Conservation (phyloP, 768 basidiomycete species). For the Russula earlei region DNA sequence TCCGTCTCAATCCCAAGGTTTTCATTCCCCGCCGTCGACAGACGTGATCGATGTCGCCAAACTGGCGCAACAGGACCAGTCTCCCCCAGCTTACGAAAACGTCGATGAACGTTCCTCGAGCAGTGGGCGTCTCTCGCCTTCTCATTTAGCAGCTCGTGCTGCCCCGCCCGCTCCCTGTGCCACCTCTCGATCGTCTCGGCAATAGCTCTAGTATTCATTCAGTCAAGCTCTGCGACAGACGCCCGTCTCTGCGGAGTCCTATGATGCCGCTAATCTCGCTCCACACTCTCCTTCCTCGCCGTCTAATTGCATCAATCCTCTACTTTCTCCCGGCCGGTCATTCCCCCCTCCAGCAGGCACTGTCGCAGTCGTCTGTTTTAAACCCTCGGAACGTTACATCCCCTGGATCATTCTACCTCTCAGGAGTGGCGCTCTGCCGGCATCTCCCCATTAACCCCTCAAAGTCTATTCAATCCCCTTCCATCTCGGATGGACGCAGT, state of each 20-base stretch:
- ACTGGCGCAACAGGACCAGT: slow-evolving; percentile 18
- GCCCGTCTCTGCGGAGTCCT: background rate
- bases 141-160: slow-evolving; percentile 10
- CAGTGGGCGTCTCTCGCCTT: slow-evolving; percentile 1
- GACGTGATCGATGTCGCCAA: slow-evolving; percentile 18
- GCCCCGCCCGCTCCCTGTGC: slow-evolving; percentile 14
- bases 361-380: slow-evolving; percentile 20
- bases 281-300: background rate
- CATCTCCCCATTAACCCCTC: slow-evolving; percentile 40
- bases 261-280: background rate
- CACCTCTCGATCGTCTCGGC: background rate
- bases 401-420: slow-evolving; percentile 20
- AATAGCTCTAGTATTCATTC: background rate
- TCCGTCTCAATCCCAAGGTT: slow-evolving; percentile 7
- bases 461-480: slow-evolving; percentile 40
- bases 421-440: slow-evolving; percentile 32
- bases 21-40: slow-evolving; percentile 9
- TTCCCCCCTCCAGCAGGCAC: slow-evolving; percentile 21
- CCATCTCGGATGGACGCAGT: slow-evolving; percentile 23
- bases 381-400: slow-evolving; percentile 19
- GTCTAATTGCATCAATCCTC: background rate
- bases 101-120: slow-evolving; percentile 5
- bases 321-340: background rate
- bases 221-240: background rate
- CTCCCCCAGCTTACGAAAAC: slow-evolving; percentile 19